Base-by-base conservation (phyloP, 768 basidiomycete genomes). In the Auricularia sp. region DNA sequence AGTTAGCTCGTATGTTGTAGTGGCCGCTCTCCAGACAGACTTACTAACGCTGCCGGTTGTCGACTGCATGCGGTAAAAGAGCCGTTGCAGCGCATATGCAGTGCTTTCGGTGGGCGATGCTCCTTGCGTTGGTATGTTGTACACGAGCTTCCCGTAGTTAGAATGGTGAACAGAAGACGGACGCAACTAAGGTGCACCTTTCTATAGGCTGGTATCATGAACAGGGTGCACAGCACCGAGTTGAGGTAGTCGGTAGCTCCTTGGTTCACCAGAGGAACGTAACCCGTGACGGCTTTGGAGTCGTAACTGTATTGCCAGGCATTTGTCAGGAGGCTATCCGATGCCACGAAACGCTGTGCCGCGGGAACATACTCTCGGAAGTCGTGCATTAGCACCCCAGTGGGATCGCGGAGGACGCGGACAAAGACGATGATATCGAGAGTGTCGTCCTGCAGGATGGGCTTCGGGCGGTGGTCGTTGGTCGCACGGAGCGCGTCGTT, bases 391-490 rank as follows among this genome's bases (percentile, higher is more conserved):
- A 59, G 34, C 6, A 59, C 56, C 8, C 56, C 56, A 5, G 56
- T 59, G 29, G 23, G 56, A 35, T 59, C 56, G 10, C 56, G 56
- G 16, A 59, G 56, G 14, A 59, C 56, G 56, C 56, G 56, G 56
- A 59, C 56, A 14, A 59, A 59, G 56, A 59, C 56, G 29, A 59
- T 59, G 34, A 59, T 59, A 14, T 59, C 56, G 56, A 59, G 56
- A 7, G 56, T 59, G 56, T 59, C 56, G 56, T 59, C 29, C 34
- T 59, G 16, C 23, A 59, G 29, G 8, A 59, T 35, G 34, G 56
- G 56, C 56, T 59, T 59, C 6, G 16, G 4, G 14, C 56, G 56
- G 12, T 59, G 56, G 11, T 59, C 29, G 21, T 23, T 59, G 23
- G 56, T 33, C 6, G 56, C 56, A 18, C 56, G 56, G 16, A 59